A percentile compares a stretch with the other conserved stretches of the same genome.
Evolutionary conservation across 1,284 basidiomycete genomes (phyloP).

Genomic region (Stereum hirsutum): DNA sequence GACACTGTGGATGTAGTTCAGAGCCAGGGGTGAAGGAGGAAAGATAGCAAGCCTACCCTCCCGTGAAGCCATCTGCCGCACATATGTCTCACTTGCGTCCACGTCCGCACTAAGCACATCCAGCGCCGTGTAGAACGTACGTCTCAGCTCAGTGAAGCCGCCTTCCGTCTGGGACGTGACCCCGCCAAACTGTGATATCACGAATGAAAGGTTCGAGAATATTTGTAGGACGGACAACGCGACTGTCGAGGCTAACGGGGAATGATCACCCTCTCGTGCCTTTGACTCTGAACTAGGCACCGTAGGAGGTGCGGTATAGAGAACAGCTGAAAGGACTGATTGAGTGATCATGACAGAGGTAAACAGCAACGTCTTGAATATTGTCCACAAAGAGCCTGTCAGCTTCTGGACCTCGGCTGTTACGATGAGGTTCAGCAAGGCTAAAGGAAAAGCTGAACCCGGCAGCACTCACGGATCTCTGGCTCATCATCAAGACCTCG

Average conservation of each 20-base stretch:
- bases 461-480: constrained; percentile 25
- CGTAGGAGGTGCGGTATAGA: constrained; percentile 35
- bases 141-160: constrained; percentile 58
- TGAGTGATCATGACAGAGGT: constrained; percentile 59
- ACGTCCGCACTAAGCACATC: constrained; percentile 50
- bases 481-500: constrained; percentile 18
- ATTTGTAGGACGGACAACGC: constrained; percentile 41
- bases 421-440: constrained; percentile 11
- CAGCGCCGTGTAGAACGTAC: constrained; percentile 60
- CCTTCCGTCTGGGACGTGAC: constrained; percentile 38
- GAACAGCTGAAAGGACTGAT: constrained; percentile 41
- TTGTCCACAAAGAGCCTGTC: constrained; percentile 43
- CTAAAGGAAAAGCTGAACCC: constrained; percentile 1
- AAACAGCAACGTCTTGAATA: constrained; percentile 65
- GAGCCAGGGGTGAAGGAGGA: not conserved
- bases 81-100: constrained; percentile 31
- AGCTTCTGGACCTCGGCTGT: constrained; percentile 33
- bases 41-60: constrained; percentile 10
- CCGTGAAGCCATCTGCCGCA: constrained; percentile 12
- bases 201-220: constrained; percentile 56
- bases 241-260: constrained; percentile 29
- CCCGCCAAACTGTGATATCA: constrained; percentile 68
- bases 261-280: not conserved
- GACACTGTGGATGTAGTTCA: not conserved
- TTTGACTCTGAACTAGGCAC: not conserved